Base-by-base conservation (phyloP, 192 early-diverging fungal genomes). In the Coemansia sp. region DNA sequence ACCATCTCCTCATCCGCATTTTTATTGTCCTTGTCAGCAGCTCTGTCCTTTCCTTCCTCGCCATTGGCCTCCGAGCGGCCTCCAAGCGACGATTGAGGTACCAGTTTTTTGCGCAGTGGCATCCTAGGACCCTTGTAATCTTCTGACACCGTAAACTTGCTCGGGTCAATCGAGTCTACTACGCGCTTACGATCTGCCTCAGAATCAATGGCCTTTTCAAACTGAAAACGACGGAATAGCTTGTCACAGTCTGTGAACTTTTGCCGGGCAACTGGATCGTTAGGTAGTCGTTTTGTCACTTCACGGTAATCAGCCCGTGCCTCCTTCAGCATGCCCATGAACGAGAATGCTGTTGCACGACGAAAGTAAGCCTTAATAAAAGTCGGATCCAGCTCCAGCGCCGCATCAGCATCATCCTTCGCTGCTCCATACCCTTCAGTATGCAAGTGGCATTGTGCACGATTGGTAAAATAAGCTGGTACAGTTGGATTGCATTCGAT, bases 281-380 rank as follows among this genome's bases (percentile, higher is more conserved):
- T 82, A 2, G 95, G 97, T 23, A 87, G 86, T 52, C 89, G 84
- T 60, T 88, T 92, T 46, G 87, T 82, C 30, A 95, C 93, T 63
- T 88, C 74, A 63, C 86, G 86, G 55, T 87, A 90, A 74, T 94
- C 92, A 14, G 85, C 81, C 51, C 88, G 84, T 4, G 92, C 90
- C 19, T 92, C 93, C 78, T 94, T 93, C 66, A 98, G 87, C 58
- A 91, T 87, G 9, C 89, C 87, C 77, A 98, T 78, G 1, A 90
- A 92, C 85, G 95, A 88, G 59, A 95, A 87, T 5, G 93, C 96
- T 7, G 89, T 85, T 3, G 95, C 97, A 60, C 95, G 86, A 42
- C 97, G 89, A 76, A 94, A 99, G 75, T 97, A 97, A 0, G 89
- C 97, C 85, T 99, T 98, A 68, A 89, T 85, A 64, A 90, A 95